phyloP scores from a whole-genome alignment of 176 grass and related monocot genomes.

The Lolium multiflorum region DNA sequence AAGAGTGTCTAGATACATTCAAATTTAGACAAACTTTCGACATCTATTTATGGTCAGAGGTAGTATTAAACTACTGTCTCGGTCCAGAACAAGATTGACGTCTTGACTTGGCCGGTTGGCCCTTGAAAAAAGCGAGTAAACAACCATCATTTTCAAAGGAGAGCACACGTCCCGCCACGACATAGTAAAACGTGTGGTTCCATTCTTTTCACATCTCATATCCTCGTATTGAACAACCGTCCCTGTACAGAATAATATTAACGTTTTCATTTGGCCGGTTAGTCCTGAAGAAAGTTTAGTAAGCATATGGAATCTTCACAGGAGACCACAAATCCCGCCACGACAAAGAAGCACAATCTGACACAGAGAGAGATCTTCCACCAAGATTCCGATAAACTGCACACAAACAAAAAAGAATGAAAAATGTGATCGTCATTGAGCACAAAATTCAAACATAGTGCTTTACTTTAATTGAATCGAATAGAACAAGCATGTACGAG shows the following conservation, averaged over 20 bases:
- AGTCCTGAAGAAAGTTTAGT: neutral
- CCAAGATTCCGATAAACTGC: neutral
- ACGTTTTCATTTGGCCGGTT: neutral
- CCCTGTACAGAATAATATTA: neutral
- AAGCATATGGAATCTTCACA: neutral
- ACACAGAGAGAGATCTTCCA: neutral
- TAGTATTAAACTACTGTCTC: no score
- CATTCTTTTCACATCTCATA: neutral
- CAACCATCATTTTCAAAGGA: no score
- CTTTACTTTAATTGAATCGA: neutral
- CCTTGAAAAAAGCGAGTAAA: no score
- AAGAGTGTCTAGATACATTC: no score
- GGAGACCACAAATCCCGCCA: neutral
- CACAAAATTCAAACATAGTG: neutral
- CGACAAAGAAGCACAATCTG: neutral
- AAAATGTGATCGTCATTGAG: neutral
- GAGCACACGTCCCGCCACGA: no score
- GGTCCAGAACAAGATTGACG: no score
- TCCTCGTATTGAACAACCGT: no score
- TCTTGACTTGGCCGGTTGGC: no score
- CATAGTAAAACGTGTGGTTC: neutral
- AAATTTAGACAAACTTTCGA: no score
- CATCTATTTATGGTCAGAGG: no score
- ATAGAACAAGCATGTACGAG: neutral
- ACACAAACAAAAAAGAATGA: neutral